Conservation (phyloP, 495 filamentous ascomycete genomes). For the Aspergillus wentii region DNA sequence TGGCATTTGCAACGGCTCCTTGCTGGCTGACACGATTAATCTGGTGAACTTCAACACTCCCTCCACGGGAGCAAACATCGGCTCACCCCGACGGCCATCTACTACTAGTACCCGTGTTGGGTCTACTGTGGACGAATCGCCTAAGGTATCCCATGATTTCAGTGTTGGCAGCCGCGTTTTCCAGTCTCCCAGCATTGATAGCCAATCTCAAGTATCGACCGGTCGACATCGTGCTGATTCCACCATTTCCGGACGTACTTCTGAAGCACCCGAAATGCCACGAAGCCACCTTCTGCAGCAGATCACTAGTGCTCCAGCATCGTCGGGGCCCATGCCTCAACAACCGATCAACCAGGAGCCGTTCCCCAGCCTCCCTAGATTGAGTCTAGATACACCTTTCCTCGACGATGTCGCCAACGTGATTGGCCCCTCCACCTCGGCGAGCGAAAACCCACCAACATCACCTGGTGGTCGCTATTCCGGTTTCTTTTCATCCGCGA, state of each 20-base stretch:
- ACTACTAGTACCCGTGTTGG: conserved; percentile 46
- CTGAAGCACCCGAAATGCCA: conserved; percentile 15
- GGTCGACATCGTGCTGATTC: conserved; percentile 32
- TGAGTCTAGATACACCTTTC: conserved; percentile 43
- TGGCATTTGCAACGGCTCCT: conserved; percentile 53
- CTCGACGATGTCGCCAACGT: conserved; percentile 30
- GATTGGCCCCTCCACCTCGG: conserved; percentile 12
- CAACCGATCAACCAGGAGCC: conserved; percentile 24
- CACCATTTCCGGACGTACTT: conserved; percentile 18
- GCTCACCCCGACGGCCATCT: conserved; percentile 39
- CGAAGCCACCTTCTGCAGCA: conserved; percentile 29
- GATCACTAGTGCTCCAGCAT: conserved; percentile 13
- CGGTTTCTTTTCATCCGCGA: conserved; percentile 77
- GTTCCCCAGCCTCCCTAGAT: conserved; percentile 33
- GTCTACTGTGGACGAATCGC: conserved; percentile 63
- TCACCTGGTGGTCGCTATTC: conserved; percentile 44
- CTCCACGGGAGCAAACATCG: conserved; percentile 27
- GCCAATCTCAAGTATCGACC: conserved; percentile 20
- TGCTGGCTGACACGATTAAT: conserved; percentile 48
- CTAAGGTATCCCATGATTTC: conserved; percentile 51
- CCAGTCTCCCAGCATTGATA: conserved; percentile 31
- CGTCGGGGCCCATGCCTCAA: conserved; percentile 5
- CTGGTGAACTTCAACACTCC: conserved; percentile 52
- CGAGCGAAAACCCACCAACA: conserved; percentile 17
- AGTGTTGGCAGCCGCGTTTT: conserved; percentile 28